Percentiles rank a stretch among this genome's conserved stretches.
phyloP scores from a whole-genome alignment of 169 alveolate genomes.

The Hepatocystis sp. region DNA sequence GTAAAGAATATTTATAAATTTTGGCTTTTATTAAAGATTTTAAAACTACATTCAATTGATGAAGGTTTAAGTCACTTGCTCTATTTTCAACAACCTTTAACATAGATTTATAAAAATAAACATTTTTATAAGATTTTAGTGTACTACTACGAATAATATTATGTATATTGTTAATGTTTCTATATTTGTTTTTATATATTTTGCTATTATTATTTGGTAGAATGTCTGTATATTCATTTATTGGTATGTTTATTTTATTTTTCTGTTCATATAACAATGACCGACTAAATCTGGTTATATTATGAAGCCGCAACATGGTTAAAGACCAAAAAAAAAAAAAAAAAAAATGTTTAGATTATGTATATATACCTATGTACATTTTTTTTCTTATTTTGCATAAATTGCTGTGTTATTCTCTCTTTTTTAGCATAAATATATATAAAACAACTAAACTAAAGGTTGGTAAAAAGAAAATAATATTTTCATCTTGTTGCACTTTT shows the following conservation, averaged over 20 bases:
- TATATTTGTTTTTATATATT: conserved; percentile 53
- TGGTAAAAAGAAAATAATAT: no score
- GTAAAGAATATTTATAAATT: conserved; percentile 41
- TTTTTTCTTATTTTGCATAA: no score
- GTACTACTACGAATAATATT: conserved; percentile 44
- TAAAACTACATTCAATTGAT: conserved; percentile 62
- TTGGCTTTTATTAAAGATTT: conserved; percentile 41
- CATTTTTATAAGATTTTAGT: conserved; percentile 48
- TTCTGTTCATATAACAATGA: conserved; percentile 20
- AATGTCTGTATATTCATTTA: conserved; percentile 40
- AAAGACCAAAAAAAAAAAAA: no score
- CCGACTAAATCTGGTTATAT: conserved; percentile 20
- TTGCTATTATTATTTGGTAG: conserved; percentile 51
- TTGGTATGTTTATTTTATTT: conserved; percentile 26
- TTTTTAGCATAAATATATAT: no score
- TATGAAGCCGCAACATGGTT: conserved; percentile 46
- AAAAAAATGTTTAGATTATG: no score
- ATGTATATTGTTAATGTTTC: conserved; percentile 25
- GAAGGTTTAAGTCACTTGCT: conserved; percentile 32
- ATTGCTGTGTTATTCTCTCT: no score
- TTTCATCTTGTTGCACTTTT: no score
- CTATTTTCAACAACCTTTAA: conserved; percentile 49
- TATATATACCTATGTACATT: no score
- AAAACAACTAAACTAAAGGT: no score
- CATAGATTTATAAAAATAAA: conserved; percentile 43